Conservation (phyloP, 2,329 filamentous ascomycete species). For the Aspergillus ruber region DNA sequence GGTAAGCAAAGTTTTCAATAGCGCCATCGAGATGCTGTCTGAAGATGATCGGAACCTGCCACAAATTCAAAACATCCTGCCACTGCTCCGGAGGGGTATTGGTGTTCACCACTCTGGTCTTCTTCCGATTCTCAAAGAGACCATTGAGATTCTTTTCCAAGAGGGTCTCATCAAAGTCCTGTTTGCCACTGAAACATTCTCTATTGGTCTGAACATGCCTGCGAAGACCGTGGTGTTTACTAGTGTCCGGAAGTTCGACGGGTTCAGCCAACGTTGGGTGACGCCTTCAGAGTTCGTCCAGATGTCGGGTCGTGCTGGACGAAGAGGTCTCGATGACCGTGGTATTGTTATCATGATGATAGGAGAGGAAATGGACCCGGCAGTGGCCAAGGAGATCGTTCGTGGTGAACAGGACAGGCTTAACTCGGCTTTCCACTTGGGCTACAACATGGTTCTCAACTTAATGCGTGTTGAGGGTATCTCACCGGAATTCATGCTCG, state of each 20-base stretch:
- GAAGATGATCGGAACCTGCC: conserved; percentile 84
- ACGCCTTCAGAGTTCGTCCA: conserved; percentile 96
- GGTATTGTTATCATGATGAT: conserved; percentile 99
- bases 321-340: conserved; percentile 92
- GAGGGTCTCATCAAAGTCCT: conserved; percentile 96
- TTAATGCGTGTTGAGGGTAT: conserved; percentile 97
- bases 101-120: conserved; percentile 96
- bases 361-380: conserved; percentile 89
- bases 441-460: conserved; percentile 99
- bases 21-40: conserved; percentile 84
- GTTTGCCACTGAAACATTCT: conserved; percentile 97
- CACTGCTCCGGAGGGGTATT: conserved; percentile 82
- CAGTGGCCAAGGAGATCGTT: conserved; percentile 89
- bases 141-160: conserved; percentile 97
- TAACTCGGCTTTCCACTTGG: conserved; percentile 94
- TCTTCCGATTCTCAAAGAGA: conserved; percentile 93
- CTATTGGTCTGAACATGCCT: conserved; percentile 97
- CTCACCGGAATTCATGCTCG: conserved; percentile 97
- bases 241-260: conserved; percentile 91
- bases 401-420: conserved; percentile 94
- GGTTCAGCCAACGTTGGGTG: conserved; percentile 69
- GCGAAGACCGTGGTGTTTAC: conserved; percentile 99
- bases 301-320: conserved; percentile 95
- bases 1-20: conserved; percentile 90
- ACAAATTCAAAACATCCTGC: conserved; percentile 85